phyloP scores from a whole-genome alignment of 352 stramenopile species.

The Phytophthora niederhauseri region DNA sequence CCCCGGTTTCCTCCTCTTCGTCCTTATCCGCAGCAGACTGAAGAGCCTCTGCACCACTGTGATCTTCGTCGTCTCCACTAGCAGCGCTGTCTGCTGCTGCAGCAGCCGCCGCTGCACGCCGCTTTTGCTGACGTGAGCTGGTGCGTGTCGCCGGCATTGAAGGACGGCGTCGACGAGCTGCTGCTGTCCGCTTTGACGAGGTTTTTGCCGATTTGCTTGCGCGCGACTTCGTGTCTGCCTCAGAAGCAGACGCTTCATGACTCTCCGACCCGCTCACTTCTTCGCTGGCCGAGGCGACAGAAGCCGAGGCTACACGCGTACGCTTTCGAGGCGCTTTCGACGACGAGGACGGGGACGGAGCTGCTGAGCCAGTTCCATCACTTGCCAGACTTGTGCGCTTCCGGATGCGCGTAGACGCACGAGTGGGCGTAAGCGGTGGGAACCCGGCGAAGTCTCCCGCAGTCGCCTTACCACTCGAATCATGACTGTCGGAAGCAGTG shows the following conservation, averaged over 20 bases:
- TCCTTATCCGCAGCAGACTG: slow-evolving; percentile 27
- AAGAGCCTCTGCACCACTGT: slow-evolving; percentile 32
- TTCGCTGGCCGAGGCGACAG: slow-evolving; percentile 45
- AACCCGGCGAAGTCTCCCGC: slow-evolving; percentile 8
- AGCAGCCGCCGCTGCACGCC: slow-evolving; percentile 45
- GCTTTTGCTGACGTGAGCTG: slow-evolving; percentile 75
- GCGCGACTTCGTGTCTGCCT: slow-evolving; percentile 46
- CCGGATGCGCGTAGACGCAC: slow-evolving; percentile 56
- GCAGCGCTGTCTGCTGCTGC: slow-evolving; percentile 34
- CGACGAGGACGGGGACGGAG: slow-evolving; percentile 30
- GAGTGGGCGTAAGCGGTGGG: slow-evolving; percentile 45
- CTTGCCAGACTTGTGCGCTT: slow-evolving; percentile 51
- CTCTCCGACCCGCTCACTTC: slow-evolving; percentile 67
- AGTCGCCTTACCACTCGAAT: slow-evolving; percentile 18
- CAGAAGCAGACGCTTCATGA: slow-evolving; percentile 61
- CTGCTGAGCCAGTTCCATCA: slow-evolving; percentile 42
- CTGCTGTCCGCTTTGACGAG: slow-evolving; percentile 37
- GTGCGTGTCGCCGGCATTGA: slow-evolving; percentile 57
- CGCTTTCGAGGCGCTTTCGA: slow-evolving; percentile 46
- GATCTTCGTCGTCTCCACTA: slow-evolving; percentile 43
- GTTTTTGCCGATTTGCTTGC: slow-evolving; percentile 29
- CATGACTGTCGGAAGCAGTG: slow-evolving; percentile 9
- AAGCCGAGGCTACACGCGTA: slow-evolving; percentile 31
- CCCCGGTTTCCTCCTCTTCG: slow-evolving; percentile 26
- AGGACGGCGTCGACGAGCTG: slow-evolving; percentile 49